phyloP scores from a whole-genome alignment of 805 yeast species.

The Teunomyces cretensis region DNA sequence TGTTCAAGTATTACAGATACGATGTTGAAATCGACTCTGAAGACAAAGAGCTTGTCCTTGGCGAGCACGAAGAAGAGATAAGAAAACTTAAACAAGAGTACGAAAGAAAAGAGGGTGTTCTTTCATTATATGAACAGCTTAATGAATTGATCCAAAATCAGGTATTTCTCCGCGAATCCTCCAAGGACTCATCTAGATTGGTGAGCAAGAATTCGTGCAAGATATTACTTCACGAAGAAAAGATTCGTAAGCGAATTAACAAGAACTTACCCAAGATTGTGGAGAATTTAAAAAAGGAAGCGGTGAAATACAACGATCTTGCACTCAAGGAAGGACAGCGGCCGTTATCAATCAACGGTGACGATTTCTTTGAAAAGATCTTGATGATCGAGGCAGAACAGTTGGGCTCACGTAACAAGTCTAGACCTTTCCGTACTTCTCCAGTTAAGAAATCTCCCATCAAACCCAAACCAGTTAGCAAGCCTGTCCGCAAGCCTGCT shows the following conservation, averaged over 20 bases:
- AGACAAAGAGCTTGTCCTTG: slow-evolving; percentile 60
- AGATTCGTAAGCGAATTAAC: slow-evolving; percentile 63
- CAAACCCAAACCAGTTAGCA: background rate
- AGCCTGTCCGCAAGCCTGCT: background rate
- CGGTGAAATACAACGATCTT: slow-evolving; percentile 48
- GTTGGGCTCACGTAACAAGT: slow-evolving; percentile 1
- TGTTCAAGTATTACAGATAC: slow-evolving; percentile 44
- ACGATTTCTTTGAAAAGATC: slow-evolving; percentile 43
- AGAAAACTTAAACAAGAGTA: slow-evolving; percentile 48
- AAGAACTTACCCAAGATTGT: slow-evolving; percentile 67
- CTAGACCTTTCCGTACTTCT: slow-evolving; percentile 1
- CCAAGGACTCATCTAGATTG: slow-evolving; percentile 78
- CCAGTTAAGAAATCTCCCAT: slow-evolving; percentile 1
- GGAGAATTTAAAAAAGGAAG: slow-evolving; percentile 45
- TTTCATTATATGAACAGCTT: slow-evolving; percentile 56
- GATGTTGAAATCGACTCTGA: slow-evolving; percentile 34
- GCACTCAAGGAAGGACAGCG: slow-evolving; percentile 18
- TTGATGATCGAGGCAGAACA: slow-evolving; percentile 28
- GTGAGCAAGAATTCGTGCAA: slow-evolving; percentile 74
- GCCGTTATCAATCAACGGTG: slow-evolving; percentile 45
- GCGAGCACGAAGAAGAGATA: slow-evolving; percentile 65
- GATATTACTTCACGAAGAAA: slow-evolving; percentile 78
- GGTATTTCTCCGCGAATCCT: slow-evolving; percentile 59
- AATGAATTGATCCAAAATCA: slow-evolving; percentile 60
- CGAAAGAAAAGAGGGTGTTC: slow-evolving; percentile 51